Conservation (phyloP, 2,329 filamentous ascomycete genomes). For the Microdochium trichocladiopsis region DNA sequence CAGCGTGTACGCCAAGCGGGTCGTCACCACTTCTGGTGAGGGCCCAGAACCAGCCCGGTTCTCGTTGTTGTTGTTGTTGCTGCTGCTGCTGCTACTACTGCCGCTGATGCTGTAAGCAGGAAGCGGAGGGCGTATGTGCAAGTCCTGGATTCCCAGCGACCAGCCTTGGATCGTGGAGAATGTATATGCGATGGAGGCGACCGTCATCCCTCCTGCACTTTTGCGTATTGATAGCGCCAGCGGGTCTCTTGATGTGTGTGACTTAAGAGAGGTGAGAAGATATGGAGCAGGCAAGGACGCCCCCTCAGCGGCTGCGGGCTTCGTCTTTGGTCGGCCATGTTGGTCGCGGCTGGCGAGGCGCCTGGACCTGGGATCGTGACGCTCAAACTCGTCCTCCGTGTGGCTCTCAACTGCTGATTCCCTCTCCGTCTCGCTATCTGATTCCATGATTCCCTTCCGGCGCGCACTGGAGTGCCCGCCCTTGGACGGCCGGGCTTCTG, state of each 20-base stretch:
- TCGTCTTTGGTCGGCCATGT: not conserved
- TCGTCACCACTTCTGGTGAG: slow-evolving; percentile 26
- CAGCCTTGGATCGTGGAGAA: slow-evolving; percentile 74
- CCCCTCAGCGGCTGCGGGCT: not conserved
- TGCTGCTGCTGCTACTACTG: slow-evolving; percentile 1
- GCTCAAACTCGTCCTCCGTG: slow-evolving; percentile 1
- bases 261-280: slow-evolving; percentile 71
- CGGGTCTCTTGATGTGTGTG: slow-evolving; percentile 71
- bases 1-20: slow-evolving; percentile 30
- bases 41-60: no score
- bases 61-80: no score
- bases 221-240: slow-evolving; percentile 77
- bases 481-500: not conserved
- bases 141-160: slow-evolving; percentile 87
- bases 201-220: slow-evolving; percentile 47
- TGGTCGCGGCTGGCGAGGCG: not conserved
- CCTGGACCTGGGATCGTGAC: not conserved
- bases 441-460: slow-evolving; percentile 4
- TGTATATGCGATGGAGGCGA: slow-evolving; percentile 84
- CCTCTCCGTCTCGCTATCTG: slow-evolving; percentile 2
- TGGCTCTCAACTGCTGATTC: not conserved
- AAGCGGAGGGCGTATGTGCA: slow-evolving; percentile 45
- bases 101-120: not conserved
- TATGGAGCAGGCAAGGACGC: slow-evolving; percentile 31
- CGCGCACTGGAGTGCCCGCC: slow-evolving; percentile 1